Conservation (phyloP, 176 grass and related monocot genomes). For the Ampelocalamus luodianensis region DNA sequence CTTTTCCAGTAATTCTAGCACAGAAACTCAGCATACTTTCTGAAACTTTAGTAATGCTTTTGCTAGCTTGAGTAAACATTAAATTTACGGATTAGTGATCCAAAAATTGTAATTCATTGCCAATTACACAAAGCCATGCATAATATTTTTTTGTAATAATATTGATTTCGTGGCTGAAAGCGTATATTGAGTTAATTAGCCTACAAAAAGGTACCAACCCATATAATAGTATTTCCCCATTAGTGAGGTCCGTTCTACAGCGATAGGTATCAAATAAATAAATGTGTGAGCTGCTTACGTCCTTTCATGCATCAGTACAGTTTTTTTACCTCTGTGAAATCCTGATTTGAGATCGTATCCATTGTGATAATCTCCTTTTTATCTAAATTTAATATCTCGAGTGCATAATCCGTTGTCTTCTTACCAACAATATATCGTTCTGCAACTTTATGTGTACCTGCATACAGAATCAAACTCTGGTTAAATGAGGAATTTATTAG, state of each 20-base stretch:
- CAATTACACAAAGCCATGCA: slow-evolving; percentile 5
- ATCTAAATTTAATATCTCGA: slow-evolving; percentile 96
- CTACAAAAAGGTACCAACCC: slow-evolving; percentile 22
- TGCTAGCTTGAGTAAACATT: slow-evolving; percentile 13
- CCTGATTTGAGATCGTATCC: slow-evolving; percentile 96
- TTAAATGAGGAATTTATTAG: slow-evolving; percentile 40
- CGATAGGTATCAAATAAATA: slow-evolving; percentile 24
- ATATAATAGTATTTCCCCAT: slow-evolving; percentile 10
- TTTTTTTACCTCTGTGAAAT: slow-evolving; percentile 83
- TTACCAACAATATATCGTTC: slow-evolving; percentile 89
- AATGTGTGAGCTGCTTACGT: not conserved
- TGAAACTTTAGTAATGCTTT: not conserved
- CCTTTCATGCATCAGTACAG: slow-evolving; percentile 23
- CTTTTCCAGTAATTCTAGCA: slow-evolving; percentile 4
- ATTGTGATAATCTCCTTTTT: slow-evolving; percentile 85
- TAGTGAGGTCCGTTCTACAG: slow-evolving; percentile 2
- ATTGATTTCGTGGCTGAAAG: not conserved
- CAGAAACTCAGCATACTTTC: slow-evolving; percentile 10
- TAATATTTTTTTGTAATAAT: not conserved
- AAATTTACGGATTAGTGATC: not conserved
- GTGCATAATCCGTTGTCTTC: slow-evolving; percentile 84
- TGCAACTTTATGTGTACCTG: slow-evolving; percentile 78
- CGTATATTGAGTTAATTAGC: slow-evolving; percentile 32
- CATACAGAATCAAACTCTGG: slow-evolving; percentile 46
- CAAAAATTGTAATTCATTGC: not conserved